Conservation (phyloP, 1,139 yeast species). For the Dujonia santamariae region DNA sequence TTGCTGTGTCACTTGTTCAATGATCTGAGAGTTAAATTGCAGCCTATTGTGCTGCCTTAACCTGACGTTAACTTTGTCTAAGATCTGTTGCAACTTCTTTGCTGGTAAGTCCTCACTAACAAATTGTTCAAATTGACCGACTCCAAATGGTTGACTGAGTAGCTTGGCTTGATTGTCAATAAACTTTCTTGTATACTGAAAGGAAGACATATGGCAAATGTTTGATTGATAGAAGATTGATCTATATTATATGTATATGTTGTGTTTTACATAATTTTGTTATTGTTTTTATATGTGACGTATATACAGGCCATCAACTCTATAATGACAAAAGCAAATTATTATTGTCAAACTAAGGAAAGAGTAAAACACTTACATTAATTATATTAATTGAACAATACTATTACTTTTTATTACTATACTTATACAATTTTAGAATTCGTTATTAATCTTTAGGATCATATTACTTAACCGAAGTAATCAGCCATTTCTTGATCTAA, state of each 20-base stretch:
- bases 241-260: too few species aligned
- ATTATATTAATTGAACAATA: background rate
- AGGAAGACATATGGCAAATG: background rate
- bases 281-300: background rate
- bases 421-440: background rate
- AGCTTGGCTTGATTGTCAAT: conserved; percentile 26
- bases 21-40: conserved; percentile 27
- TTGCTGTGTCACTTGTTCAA: conserved; percentile 36
- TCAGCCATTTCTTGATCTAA: conserved; percentile 94
- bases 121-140: conserved; percentile 8
- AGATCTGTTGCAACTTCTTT: conserved; percentile 19
- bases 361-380: too few species aligned
- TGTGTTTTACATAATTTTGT: background rate
- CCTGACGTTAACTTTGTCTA: conserved; percentile 26
- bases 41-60: conserved; percentile 28
- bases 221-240: too few species aligned
- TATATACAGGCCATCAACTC: background rate
- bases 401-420: background rate
- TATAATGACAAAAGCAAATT: too few species aligned
- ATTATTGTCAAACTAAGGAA: too few species aligned
- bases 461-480: conserved; percentile 45
- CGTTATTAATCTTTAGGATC: background rate
- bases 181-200: conserved; percentile 26
- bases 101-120: conserved; percentile 13
- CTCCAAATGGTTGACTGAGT: conserved; percentile 23